Percentiles rank a stretch among this genome's conserved stretches.
Evolutionary conservation across 768 basidiomycete species (phyloP).

Genomic region (Suillus subalutaceus): DNA sequence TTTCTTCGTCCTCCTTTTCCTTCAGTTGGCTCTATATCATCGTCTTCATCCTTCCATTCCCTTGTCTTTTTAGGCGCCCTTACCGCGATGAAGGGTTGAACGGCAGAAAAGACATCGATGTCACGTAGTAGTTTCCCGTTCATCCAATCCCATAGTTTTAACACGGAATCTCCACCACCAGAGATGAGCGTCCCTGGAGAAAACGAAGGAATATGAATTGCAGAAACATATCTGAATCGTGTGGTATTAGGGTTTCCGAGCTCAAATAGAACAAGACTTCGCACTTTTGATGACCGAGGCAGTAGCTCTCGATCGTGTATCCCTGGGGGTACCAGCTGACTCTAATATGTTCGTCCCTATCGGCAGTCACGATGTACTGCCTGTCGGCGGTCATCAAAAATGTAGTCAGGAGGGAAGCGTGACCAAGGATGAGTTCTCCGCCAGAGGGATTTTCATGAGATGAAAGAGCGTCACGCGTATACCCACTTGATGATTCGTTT

Average conservation of each 20-base stretch:
- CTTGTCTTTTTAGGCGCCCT: conserved; percentile 35
- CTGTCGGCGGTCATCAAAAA: conserved; percentile 71
- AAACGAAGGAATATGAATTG: conserved; percentile 67
- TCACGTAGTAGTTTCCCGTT: conserved; percentile 55
- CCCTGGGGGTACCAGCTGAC: conserved; percentile 90
- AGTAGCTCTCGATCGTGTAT: conserved; percentile 83
- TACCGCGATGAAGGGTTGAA: conserved; percentile 49
- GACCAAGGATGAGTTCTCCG: conserved; percentile 79
- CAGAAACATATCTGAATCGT: conserved; percentile 73
- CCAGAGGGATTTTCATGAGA: conserved; percentile 74
- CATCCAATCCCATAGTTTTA: conserved; percentile 85
- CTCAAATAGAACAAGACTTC: conserved; percentile 23
- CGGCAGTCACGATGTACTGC: conserved; percentile 82
- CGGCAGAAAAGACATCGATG: conserved; percentile 50
- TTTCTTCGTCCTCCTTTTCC: conserved; percentile 21
- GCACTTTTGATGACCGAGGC: conserved; percentile 83
- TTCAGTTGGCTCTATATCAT: conserved; percentile 17
- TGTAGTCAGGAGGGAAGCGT: conserved; percentile 81
- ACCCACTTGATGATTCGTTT: conserved; percentile 27
- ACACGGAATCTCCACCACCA: conserved; percentile 81
- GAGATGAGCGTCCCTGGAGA: conserved; percentile 63
- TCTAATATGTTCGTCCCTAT: conserved; percentile 94
- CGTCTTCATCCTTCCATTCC: conserved; percentile 35
- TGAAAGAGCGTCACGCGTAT: conserved; percentile 35
- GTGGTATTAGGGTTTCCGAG: not conserved